phyloP scores from a whole-genome alignment of 768 basidiomycete genomes.

The Leccinum ochraceum region DNA sequence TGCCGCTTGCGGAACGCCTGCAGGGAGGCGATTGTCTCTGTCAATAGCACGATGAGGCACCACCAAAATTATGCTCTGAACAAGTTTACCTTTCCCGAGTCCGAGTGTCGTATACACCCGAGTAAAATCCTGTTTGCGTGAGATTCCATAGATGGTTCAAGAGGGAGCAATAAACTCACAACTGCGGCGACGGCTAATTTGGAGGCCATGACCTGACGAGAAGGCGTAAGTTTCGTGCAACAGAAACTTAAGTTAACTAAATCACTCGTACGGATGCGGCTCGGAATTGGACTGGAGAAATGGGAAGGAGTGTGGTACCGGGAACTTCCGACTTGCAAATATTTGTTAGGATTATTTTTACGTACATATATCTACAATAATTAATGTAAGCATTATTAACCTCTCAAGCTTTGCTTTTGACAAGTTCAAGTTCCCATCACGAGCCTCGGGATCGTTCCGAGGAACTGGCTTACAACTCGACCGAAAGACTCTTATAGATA shows the following conservation, averaged over 20 bases:
- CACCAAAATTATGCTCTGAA: background rate
- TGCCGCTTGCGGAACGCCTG: constrained; percentile 97
- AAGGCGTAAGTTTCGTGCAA: background rate
- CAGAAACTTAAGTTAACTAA: constrained; percentile 2
- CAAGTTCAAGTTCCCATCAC: background rate
- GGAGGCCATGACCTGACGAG: constrained; percentile 56
- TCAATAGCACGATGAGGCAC: constrained; percentile 8
- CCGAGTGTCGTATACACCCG: constrained; percentile 81
- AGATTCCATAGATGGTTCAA: constrained; percentile 3
- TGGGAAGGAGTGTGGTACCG: constrained; percentile 19
- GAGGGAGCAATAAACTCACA: constrained; percentile 37
- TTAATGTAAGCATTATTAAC: background rate
- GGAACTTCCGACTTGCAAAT: constrained; percentile 27
- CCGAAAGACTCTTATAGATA: background rate
- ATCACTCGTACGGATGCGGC: constrained; percentile 17
- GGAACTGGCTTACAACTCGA: background rate
- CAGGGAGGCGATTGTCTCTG: constrained; percentile 88
- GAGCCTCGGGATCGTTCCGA: background rate
- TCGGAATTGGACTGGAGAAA: constrained; percentile 17
- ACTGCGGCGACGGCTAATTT: constrained; percentile 72
- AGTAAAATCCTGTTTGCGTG: constrained; percentile 66
- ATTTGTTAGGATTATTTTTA: constrained; percentile 15
- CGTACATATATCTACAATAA: background rate
- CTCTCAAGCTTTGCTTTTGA: background rate
- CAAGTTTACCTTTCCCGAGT: constrained; percentile 74